These are phyloP conservation scores for Comarum palustre DNA, from an alignment of 306 rosid species.

Conservation along the genomic window DNA sequence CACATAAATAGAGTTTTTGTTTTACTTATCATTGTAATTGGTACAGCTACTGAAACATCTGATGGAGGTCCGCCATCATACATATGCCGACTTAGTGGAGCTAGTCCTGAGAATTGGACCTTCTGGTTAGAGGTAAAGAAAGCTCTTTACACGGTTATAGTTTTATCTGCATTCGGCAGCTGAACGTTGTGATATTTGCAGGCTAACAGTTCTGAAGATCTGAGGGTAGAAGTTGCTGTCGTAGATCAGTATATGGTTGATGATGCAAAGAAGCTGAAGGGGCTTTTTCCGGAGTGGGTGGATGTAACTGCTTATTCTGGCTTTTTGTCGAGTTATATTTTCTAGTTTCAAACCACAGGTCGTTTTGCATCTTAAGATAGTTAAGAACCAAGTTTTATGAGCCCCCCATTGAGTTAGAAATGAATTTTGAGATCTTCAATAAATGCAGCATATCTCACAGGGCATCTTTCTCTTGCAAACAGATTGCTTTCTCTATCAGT, in stretches of 20 bases:
- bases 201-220: conserved; percentile 61
- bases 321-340: conserved; percentile 63
- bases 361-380: background rate
- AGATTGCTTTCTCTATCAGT: background rate
- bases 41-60: conserved; percentile 55
- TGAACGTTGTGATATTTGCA: conserved; percentile 25
- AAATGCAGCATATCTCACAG: background rate
- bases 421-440: background rate
- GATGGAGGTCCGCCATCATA: conserved; percentile 74
- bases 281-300: conserved; percentile 83
- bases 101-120: conserved; percentile 68
- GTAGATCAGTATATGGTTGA: conserved; percentile 66
- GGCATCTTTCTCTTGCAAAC: background rate
- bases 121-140: conserved; percentile 88
- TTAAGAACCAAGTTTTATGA: background rate
- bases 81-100: conserved; percentile 76
- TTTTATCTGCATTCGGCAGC: conserved; percentile 11
- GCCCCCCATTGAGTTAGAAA: background rate
- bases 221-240: conserved; percentile 79
- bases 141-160: background rate
- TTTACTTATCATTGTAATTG: conserved; percentile 27
- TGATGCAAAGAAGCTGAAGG: conserved; percentile 62
- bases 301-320: conserved; percentile 70
- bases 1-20: conserved; percentile 4
- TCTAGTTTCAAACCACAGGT: conserved; percentile 22